Evolutionary conservation across 768 basidiomycete genomes (phyloP), one percentile per base, ranked within the genome.

Genomic region (Auriscalpium microsporum): DNA sequence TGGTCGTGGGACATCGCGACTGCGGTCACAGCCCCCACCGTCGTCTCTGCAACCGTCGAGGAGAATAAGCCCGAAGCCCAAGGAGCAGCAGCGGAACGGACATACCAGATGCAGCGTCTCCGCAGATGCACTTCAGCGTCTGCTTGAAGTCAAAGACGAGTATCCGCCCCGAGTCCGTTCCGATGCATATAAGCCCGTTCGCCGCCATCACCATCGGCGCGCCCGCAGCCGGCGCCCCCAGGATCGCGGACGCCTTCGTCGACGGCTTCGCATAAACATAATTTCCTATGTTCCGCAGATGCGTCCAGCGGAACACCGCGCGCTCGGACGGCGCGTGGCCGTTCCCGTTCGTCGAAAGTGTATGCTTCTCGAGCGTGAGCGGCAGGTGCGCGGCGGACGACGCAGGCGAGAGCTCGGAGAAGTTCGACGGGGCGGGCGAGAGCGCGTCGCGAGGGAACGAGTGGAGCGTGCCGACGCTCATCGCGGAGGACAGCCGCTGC

Each of bases 71-170:
- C 28, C 28, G 28, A 21, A 4, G 28, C 28, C 28, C 28, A 4
- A 28, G 28, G 28, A 28, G 28, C 28, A 28, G 28, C 28, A 7
- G 28, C 28, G 7, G 16, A 16, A 34, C 10, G 13, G 35, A 17
- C 44, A 53, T 38, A 94, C 92, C 81, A 61, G 80, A 72, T 16
- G 71, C 55, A 52, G 89, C 83, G 52, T 73, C 81, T 9, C 91
- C 91, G 61, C 93, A 92, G 10, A 94, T 73, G 61, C 84, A 83
- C 61, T 82, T 82, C 58, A 95, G 64, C 7, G 83, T 83, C 68
- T 98, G 95, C 64, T 85, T 86, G 67, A 96, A 97, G 68, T 93
- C 91, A 68, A 91, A 94, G 2, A 97, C 86, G 48, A 83, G 76
- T 45, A 89, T 76, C 63, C 78, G 82, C 11, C 94, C 96, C 34